Evolutionary conservation across 208 protist species (phyloP), one percentile per base, ranked within the genome.

Genomic region (Wallacemonas sp.): DNA sequence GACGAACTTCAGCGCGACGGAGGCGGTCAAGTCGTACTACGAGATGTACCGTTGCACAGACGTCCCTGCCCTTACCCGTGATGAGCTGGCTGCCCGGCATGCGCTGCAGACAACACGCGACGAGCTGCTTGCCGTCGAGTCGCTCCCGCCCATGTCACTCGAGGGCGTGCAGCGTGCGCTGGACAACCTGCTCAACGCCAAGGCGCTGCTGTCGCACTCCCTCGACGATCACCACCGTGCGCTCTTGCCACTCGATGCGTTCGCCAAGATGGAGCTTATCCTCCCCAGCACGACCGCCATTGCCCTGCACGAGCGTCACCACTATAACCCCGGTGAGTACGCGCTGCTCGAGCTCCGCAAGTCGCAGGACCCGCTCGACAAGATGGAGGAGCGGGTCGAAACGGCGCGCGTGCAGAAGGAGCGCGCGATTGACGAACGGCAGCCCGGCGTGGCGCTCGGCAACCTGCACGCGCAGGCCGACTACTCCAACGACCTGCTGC

Each of bases 401-500:
- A 57, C 67, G 8, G 75, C 65, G 20, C 85, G 86, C 61, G 29
- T 72, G n/a, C 33, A 74, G 39, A 92, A 91, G 72, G 89, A 92
- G 67, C 54, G 36, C 26, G 85, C 85, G 18, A 85, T 94, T 31
- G 83, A 92, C 44, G 57, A 71, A 3, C 70, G 61, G 29, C 59
- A 86, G 39, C 83, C 84, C 14, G 74, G 75, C 55, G 81, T 81
- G 0, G 85, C 86, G 3, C 75, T 94, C 41, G 76, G 77, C 44
- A 77, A 74, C 67, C 73, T 92, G 18, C 82, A 85, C 70, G 74
- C 80, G 0, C 84, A 94, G 77, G 82, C 91, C n/a, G 84, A 94
- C 76, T 77, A 91, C 65, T 86, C 78, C 8, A 94, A 94, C 66
- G 88, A 94, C 54, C 31, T 94, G 42, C 70, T 94, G 54, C 74